phyloP scores from a whole-genome alignment of 208 protist genomes.

The Wallacemonas collosoma region DNA sequence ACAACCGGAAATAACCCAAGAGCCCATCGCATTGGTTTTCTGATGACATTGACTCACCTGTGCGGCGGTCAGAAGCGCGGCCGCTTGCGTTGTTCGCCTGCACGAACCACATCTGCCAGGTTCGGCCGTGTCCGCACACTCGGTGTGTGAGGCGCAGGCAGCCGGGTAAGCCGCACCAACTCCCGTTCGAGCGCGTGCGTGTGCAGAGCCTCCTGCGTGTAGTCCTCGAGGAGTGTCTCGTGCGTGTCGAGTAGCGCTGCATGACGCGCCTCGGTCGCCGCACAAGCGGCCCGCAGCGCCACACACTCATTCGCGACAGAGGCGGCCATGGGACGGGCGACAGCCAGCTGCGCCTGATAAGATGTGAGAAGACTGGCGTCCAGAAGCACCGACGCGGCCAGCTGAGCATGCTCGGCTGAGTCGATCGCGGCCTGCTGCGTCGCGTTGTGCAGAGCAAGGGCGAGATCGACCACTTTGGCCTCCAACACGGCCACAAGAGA shows the following conservation, averaged over 20 bases:
- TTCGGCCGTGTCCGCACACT: neutral
- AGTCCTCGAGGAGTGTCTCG: conserved; percentile 29
- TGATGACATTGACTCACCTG: too few relatives aligned
- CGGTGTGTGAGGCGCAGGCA: too few relatives aligned
- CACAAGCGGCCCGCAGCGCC: conserved; percentile 16
- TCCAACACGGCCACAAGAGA: conserved; percentile 35
- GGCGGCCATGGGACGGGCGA: conserved; percentile 21
- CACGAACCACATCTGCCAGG: neutral
- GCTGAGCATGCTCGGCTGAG: conserved; percentile 6
- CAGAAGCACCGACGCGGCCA: conserved; percentile 6
- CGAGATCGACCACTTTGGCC: conserved; percentile 64
- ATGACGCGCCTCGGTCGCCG: conserved; percentile 20
- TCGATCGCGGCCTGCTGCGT: conserved; percentile 27
- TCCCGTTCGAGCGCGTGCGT: conserved; percentile 17
- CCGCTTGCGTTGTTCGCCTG: too few relatives aligned
- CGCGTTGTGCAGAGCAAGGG: conserved; percentile 40
- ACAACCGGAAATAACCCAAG: too few relatives aligned
- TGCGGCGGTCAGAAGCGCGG: too few relatives aligned
- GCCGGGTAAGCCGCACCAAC: neutral
- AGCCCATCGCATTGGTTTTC: too few relatives aligned
- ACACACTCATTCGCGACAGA: conserved; percentile 22
- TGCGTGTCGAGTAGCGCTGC: conserved; percentile 19
- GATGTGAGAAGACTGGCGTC: conserved; percentile 17
- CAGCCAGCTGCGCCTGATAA: conserved; percentile 20
- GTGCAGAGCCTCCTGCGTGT: conserved; percentile 15